Percentiles rank a stretch among this genome's conserved stretches.
These are phyloP conservation scores for Verticillium nubilum DNA, from an alignment of 2,329 filamentous ascomycete species.

Conservation along the genomic window DNA sequence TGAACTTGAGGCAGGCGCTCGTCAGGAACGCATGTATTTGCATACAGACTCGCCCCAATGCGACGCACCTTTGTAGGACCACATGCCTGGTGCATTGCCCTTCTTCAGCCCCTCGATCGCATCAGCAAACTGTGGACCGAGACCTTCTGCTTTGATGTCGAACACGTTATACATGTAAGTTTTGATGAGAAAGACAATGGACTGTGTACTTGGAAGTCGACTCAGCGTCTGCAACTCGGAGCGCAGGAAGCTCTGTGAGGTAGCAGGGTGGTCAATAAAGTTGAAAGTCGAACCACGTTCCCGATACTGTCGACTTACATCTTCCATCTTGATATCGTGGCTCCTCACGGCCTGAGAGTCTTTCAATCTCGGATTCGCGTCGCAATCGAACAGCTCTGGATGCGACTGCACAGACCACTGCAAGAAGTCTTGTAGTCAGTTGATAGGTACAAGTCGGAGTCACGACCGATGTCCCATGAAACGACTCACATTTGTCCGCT, in stretches of 20 bases:
- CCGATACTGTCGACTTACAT: slow-evolving; percentile 15
- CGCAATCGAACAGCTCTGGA: slow-evolving; percentile 27
- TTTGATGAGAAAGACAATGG: slow-evolving; percentile 51
- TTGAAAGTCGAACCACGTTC: neutral
- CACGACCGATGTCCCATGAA: neutral
- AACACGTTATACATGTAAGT: slow-evolving; percentile 45
- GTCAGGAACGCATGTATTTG: slow-evolving; percentile 35
- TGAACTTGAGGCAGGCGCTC: slow-evolving; percentile 1
- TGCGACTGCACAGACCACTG: slow-evolving; percentile 46
- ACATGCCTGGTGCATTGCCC: slow-evolving; percentile 50
- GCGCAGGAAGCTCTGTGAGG: slow-evolving; percentile 26
- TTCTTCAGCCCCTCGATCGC: slow-evolving; percentile 45
- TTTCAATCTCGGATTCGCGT: neutral
- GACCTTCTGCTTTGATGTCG: slow-evolving; percentile 43
- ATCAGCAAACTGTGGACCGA: slow-evolving; percentile 39
- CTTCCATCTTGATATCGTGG: slow-evolving; percentile 30
- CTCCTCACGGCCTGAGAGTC: slow-evolving; percentile 20
- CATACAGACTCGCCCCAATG: slow-evolving; percentile 42
- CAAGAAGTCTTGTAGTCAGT: neutral
- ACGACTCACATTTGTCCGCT: slow-evolving; percentile 42
- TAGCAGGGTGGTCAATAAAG: neutral
- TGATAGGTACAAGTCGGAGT: neutral
- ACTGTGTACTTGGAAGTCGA: slow-evolving; percentile 38
- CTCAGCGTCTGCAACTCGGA: slow-evolving; percentile 48
- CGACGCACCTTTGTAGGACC: slow-evolving; percentile 43